Conservation (phyloP, 2,329 filamentous ascomycete genomes). For the Fusarium fracticaudum region DNA sequence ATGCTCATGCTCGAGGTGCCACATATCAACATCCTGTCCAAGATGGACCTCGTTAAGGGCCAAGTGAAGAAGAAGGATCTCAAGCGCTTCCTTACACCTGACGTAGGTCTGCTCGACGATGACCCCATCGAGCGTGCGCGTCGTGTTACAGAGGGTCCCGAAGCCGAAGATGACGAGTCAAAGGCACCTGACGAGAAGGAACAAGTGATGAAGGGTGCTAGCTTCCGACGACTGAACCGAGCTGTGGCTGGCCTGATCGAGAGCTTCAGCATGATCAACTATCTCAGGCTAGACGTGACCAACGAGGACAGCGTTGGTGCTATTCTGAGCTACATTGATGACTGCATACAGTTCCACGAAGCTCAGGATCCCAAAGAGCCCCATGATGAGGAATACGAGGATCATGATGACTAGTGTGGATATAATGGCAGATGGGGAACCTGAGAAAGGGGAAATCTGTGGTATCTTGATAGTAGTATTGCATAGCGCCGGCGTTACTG, state of each 20-base stretch:
- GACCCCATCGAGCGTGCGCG: slow-evolving; percentile 67
- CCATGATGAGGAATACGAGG: slow-evolving; percentile 63
- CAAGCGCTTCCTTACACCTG: slow-evolving; percentile 89
- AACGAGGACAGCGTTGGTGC: slow-evolving; percentile 89
- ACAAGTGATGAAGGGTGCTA: slow-evolving; percentile 80
- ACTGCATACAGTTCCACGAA: slow-evolving; percentile 92
- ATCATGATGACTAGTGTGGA: slow-evolving; percentile 43
- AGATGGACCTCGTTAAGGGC: slow-evolving; percentile 96
- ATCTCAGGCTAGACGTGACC: slow-evolving; percentile 87
- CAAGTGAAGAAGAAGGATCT: slow-evolving; percentile 88
- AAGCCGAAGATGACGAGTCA: slow-evolving; percentile 61
- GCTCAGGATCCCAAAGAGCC: slow-evolving; percentile 91
- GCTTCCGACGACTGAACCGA: slow-evolving; percentile 84
- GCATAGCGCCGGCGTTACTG: slow-evolving; percentile 46
- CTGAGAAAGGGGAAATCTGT: slow-evolving; percentile 23
- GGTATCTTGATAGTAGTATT: slow-evolving; percentile 36
- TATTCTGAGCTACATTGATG: slow-evolving; percentile 91
- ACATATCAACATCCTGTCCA: slow-evolving; percentile 94
- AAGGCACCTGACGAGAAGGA: slow-evolving; percentile 72
- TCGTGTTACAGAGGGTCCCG: slow-evolving; percentile 51
- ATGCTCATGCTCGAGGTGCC: slow-evolving; percentile 99
- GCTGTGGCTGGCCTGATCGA: slow-evolving; percentile 93
- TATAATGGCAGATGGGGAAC: slow-evolving; percentile 10
- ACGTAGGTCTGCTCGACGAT: slow-evolving; percentile 83
- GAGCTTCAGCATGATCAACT: slow-evolving; percentile 98